A percentile compares a stretch with the other conserved stretches of the same genome.
Conservation (phyloP, 1,284 basidiomycete species). For the Laetiporus sulphureus region DNA sequence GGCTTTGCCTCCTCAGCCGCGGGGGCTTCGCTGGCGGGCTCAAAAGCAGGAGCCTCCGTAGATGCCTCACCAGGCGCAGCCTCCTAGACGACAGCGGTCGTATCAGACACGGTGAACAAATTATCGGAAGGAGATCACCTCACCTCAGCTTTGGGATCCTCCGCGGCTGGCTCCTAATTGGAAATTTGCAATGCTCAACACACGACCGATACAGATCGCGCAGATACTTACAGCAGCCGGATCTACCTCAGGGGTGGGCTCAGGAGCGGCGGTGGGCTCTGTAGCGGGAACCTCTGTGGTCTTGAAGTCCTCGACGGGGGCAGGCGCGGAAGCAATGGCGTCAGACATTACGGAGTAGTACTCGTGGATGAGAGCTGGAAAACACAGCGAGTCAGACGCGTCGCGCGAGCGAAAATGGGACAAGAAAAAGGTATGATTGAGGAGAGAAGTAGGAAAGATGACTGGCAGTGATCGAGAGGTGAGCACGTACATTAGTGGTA, state of each 20-base stretch:
- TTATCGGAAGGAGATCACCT: slow-evolving; percentile 9
- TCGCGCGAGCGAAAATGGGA: slow-evolving; percentile 11
- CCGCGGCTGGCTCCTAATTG: slow-evolving; percentile 44
- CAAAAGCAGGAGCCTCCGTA: slow-evolving; percentile 27
- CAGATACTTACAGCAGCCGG: slow-evolving; percentile 18
- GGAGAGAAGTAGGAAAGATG: slow-evolving; percentile 14
- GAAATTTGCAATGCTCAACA: too few relatives aligned
- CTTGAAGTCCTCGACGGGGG: slow-evolving; percentile 47
- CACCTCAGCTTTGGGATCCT: slow-evolving; percentile 40
- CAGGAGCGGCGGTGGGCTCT: slow-evolving; percentile 27
- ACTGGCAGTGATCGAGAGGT: slow-evolving; percentile 16
- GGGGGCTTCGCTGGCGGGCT: slow-evolving; percentile 27
- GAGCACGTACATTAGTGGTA: slow-evolving; percentile 20
- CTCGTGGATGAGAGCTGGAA: slow-evolving; percentile 44
- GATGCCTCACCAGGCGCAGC: slow-evolving; percentile 26
- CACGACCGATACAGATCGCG: slow-evolving; percentile 5
- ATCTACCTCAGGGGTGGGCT: slow-evolving; percentile 26
- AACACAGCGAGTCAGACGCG: slow-evolving; percentile 15
- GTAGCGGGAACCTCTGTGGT: slow-evolving; percentile 35
- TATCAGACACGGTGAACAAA: slow-evolving; percentile 1
- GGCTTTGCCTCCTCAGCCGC: slow-evolving; percentile 52
- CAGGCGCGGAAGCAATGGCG: slow-evolving; percentile 39
- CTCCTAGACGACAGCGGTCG: slow-evolving; percentile 19
- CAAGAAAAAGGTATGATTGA: slow-evolving; percentile 10
- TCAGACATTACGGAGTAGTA: slow-evolving; percentile 72